Base-by-base conservation (phyloP, 441 rosid genomes). In the Gossypium trilobum region DNA sequence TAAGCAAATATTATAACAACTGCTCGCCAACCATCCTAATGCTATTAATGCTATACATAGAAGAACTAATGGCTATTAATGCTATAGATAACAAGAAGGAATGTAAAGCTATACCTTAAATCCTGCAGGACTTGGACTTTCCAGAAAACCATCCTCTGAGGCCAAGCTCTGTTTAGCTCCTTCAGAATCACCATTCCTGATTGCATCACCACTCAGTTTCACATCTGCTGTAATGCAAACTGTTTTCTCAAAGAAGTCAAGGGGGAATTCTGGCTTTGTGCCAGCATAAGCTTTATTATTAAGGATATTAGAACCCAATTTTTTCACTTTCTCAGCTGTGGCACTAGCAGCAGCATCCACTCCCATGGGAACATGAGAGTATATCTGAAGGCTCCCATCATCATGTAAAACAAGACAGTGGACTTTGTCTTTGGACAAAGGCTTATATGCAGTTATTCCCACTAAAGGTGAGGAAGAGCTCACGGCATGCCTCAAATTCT, bases 381-480 rank as follows among this genome's bases (percentile, higher is more conserved):
- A 94, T 86, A 96, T 96, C 78, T 94, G 99, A 81, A 96, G 97
- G 86, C 99, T 96, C 72, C 99, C 98, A 83, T 94, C 99, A 76
- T 96, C 99, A 84, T 94, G 91, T 75, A 96, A 88, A 81, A 91
- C 92, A 85, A 96, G 95, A 81, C 93, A 94, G 81, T 96, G 94
- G 74, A 91, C 82, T 80, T 89, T 94, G 81, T 92, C 98, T 79
- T 96, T 96, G 44, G 97, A 89, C 80, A 94, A 85, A 72, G 98
- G 99, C 88, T 91, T 94, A 85, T 89, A 94, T 64, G 99, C 98
- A 44, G 94, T 83, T 73, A 92, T 85, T 58, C 99, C 99, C 79
- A 96, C 99, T 79, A 94, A 85, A 76, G 92, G 87, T 16, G 95
- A 90, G 54, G 96, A 87, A 71, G 98, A 88, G 74, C 93, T 91